Percentiles rank a stretch among this genome's conserved stretches.
These are phyloP conservation scores for Kwoniella sp. DNA, from an alignment of 768 basidiomycete genomes.

Conservation along the genomic window DNA sequence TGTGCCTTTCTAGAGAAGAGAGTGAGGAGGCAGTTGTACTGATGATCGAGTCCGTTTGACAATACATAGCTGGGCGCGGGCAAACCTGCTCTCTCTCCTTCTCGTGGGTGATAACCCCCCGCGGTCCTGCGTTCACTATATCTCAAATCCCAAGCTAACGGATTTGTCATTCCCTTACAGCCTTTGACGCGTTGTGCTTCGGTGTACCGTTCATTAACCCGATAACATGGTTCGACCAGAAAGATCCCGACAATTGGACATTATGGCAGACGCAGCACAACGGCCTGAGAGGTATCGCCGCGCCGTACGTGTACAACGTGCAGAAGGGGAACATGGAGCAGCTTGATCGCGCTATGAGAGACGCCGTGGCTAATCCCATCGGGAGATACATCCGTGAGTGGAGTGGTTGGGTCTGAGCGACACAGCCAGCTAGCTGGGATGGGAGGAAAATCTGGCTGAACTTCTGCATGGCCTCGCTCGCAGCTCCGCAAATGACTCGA, in stretches of 20 bases:
- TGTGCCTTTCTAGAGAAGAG: too few species aligned
- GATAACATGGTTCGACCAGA: constrained; percentile 35
- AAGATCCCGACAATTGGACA: constrained; percentile 38
- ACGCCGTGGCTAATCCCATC: constrained; percentile 33
- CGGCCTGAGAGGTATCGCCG: constrained; percentile 27
- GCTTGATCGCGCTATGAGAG: constrained; percentile 23
- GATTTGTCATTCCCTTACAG: constrained; percentile 10
- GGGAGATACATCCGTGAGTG: constrained; percentile 24
- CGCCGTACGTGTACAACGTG: constrained; percentile 49
- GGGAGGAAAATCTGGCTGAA: neutral
- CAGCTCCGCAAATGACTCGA: constrained; percentile 26
- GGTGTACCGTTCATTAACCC: constrained; percentile 54
- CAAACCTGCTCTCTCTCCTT: constrained; percentile 25
- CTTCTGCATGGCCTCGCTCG: neutral
- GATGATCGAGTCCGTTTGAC: too few species aligned
- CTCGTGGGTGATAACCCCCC: constrained; percentile 15
- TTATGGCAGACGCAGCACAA: constrained; percentile 47
- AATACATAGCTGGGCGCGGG: constrained; percentile 29
- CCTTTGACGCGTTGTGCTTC: constrained; percentile 38
- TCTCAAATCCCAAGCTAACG: neutral
- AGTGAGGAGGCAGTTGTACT: neutral
- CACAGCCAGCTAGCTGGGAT: too few species aligned
- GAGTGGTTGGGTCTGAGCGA: neutral
- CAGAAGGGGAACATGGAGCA: constrained; percentile 30
- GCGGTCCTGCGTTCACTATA: neutral